Evolutionary conservation across 306 rosid genomes (phyloP), one percentile per base, ranked within the genome.

Genomic region (Cucurbita pepo): DNA sequence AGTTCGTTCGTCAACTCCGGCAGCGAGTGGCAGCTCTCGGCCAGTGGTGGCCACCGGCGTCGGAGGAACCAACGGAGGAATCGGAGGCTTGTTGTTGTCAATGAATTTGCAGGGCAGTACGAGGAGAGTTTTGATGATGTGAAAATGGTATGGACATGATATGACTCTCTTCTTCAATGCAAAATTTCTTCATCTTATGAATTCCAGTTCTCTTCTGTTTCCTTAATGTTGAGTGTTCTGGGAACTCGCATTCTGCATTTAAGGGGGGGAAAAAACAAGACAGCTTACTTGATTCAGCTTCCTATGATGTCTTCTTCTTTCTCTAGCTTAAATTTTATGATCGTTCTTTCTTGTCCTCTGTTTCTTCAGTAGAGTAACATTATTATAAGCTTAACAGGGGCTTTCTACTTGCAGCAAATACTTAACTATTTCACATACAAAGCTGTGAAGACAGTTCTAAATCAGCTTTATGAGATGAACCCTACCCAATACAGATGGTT

Each of bases 361-460:
- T 30, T 30, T 30, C 34, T 30, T 30, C 34, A 2, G 34, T 30
- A 30, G 34, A 30, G 34, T 30, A 30, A 30, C 8, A 38, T 10
- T 41, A 10, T 64, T 19, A 1, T 64, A 43, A n/a, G 51, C 37
- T 64, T 43, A 64, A 5, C 10, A 64, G 53, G 43, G 53, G 72
- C 55, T 45, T 22, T 22, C 54, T 47, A 11, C 18, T 45, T 81
- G 80, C 96, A 94, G 97, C 99, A 91, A 94, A 7, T 91, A 71
- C 83, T 89, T 81, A 94, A 91, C 82, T 94, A 94, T 77, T 91
- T 94, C 85, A 94, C 99, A 13, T 83, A 80, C 80, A 94, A 89
- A 84, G 99, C 99, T 63, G 97, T 86, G 86, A 86, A 91, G 91
- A 94, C 96, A 41, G 99, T 94, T 74, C 82, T 94, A 76, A 90